Evolutionary conservation across 208 protist species (phyloP).

Genomic region (Angomonas deanei): DNA sequence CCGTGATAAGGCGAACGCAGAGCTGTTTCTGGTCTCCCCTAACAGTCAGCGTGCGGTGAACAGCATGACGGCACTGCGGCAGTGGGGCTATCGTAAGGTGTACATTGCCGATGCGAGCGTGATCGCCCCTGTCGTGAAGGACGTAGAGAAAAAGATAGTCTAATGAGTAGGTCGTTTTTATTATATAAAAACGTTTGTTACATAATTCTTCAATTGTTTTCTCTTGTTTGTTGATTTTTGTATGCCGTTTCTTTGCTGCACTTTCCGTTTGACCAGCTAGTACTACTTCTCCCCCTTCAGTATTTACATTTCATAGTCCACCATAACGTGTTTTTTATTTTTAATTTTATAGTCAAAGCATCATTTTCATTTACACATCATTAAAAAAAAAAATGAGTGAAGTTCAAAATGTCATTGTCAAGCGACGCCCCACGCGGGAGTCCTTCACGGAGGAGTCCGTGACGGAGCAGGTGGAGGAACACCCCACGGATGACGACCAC

Average conservation of each 20-base stretch:
- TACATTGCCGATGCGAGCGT: constrained; percentile 28
- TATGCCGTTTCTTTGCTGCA: neutral
- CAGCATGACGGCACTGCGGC: constrained; percentile 41
- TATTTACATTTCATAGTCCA: neutral
- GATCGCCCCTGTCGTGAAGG: constrained; percentile 18
- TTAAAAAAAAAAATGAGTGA: neutral
- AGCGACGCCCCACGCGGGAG: neutral
- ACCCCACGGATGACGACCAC: too few species aligned
- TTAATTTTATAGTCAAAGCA: constrained; percentile 3
- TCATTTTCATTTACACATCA: neutral
- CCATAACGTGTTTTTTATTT: constrained; percentile 2
- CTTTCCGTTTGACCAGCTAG: too few species aligned
- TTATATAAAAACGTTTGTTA: neutral
- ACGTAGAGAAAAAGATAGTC: neutral
- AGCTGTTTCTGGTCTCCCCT: constrained; percentile 60
- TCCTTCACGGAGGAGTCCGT: neutral
- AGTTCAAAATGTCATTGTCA: neutral
- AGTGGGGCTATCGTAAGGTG: constrained; percentile 67
- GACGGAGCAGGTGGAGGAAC: neutral
- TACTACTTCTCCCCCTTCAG: too few species aligned
- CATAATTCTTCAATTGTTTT: constrained; percentile 1
- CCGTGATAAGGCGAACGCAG: constrained; percentile 20
- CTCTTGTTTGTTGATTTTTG: neutral
- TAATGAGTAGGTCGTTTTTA: neutral
- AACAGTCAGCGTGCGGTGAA: constrained; percentile 48